Evolutionary conservation across 495 filamentous ascomycete species (phyloP).

Genomic region (Lasiosphaeria miniovina): DNA sequence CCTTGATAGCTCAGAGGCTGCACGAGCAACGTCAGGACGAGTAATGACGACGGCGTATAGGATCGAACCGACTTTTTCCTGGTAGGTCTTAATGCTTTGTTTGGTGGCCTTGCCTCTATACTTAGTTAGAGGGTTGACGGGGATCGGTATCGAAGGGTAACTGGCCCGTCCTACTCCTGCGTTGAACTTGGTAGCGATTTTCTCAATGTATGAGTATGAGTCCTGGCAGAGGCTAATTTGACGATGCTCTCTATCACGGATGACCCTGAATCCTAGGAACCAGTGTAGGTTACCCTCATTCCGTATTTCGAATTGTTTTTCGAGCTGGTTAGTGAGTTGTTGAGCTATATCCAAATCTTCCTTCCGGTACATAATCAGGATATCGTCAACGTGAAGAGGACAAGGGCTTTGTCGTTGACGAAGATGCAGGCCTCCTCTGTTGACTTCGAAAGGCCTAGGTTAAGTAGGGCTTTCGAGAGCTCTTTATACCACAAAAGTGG

Average conservation of each 20-base stretch:
- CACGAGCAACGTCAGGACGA: not conserved
- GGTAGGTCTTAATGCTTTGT: not conserved
- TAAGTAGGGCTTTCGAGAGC: not conserved
- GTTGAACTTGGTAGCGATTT: not conserved
- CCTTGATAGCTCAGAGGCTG: not conserved
- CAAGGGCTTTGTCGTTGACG: not conserved
- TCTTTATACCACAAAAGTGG: constrained; percentile 2
- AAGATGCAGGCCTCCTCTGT: not conserved
- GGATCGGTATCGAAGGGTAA: not conserved
- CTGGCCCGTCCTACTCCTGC: not conserved
- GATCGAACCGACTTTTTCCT: constrained; percentile 4
- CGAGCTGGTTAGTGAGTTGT: not conserved
- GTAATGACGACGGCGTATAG: not conserved
- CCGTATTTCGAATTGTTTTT: not conserved
- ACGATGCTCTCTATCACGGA: not conserved
- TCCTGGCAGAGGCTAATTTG: not conserved
- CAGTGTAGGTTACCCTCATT: not conserved
- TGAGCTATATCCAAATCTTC: not conserved
- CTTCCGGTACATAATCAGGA: constrained; percentile 1
- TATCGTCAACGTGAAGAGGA: constrained; percentile 1
- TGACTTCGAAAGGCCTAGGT: not conserved
- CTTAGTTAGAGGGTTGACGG: not conserved
- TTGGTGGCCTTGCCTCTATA: not conserved
- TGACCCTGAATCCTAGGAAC: constrained; percentile 1
- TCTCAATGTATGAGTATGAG: not conserved